Evolutionary conservation across 2,329 filamentous ascomycete genomes (phyloP), one percentile per base, ranked within the genome.

Genomic region (Fusarium acutatum): DNA sequence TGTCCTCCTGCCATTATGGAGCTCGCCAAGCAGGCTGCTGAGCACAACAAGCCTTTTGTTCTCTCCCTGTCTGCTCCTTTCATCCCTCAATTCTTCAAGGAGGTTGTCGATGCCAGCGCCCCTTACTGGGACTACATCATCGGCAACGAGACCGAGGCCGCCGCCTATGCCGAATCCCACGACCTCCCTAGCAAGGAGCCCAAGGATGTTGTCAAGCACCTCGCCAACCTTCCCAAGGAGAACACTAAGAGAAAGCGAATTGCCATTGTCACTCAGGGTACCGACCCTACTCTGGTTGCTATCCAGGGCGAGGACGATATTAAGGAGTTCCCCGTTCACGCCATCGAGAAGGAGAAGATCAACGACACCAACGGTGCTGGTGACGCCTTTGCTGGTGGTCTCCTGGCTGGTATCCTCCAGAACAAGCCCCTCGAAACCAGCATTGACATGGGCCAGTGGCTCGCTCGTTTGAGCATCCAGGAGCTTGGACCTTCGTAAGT

Each of bases 81-180:
- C 88, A 97, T 99, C 80, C 87, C 93, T 43, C 93, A 97, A 82
- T 97, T 98, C 89, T 99, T 98, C 92, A 98, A 98, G 88, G 95
- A 98, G 56, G 93, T 91, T 75, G 90, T 99, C 53, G 94, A 97
- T 84, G 91, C 91, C 79, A 92, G 93, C 61, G 88, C 94, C 60
- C 93, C 93, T 35, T 98, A 97, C 90, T 97, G 95, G 88, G 95
- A 98, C 86, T 97, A 96, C 85, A 88, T 98, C 71, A 93, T 99
- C 82, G 96, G 95, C 81, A 99, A 99, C 86, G 96, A 99, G 91
- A 93, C 94, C 75, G 96, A 99, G 87, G 96, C 95, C 54, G 90
- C 91, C 77, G 88, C 95, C 64, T 99, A 96, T 85, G 94, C 95
- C 75, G 92, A 95, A 83, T 91, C 91, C 67, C 95, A 97, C 84